Evolutionary conservation across 768 basidiomycete species (phyloP).

Genomic region (Psilocybe cubensis): DNA sequence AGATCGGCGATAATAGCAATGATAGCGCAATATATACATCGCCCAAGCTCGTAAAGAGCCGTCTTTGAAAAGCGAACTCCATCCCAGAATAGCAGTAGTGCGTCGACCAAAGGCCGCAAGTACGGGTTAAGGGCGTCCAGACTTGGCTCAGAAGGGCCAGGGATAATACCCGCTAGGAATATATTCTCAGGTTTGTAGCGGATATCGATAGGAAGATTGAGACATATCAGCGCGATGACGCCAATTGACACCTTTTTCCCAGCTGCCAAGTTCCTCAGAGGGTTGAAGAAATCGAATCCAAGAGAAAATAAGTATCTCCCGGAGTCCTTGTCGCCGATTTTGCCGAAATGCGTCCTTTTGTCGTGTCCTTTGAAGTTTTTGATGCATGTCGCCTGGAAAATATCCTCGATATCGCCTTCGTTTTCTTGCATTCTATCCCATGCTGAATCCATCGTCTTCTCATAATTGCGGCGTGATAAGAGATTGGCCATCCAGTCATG

Average conservation of each 20-base stretch:
- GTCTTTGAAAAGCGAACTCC: conserved; percentile 31
- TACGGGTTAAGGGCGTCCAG: conserved; percentile 35
- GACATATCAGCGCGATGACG: conserved; percentile 29
- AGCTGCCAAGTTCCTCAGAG: conserved; percentile 26
- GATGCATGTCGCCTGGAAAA: background rate
- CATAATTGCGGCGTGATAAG: conserved; percentile 25
- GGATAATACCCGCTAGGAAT: conserved; percentile 30
- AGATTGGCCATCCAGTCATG: conserved; percentile 30
- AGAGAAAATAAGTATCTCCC: background rate
- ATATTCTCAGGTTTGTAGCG: conserved; percentile 36
- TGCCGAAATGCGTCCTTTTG: conserved; percentile 21
- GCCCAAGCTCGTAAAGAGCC: conserved; percentile 19
- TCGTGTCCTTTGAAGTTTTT: background rate
- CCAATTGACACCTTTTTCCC: conserved; percentile 25
- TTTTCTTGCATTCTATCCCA: background rate
- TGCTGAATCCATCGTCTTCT: conserved; percentile 27
- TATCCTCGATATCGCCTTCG: conserved; percentile 8
- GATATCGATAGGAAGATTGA: conserved; percentile 34
- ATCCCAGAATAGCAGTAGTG: conserved; percentile 31
- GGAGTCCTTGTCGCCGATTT: background rate
- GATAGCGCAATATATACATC: conserved; percentile 26
- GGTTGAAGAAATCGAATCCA: conserved; percentile 33
- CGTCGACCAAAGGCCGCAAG: no score
- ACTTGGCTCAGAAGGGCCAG: conserved; percentile 27
- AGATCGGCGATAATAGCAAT: conserved; percentile 38